Evolutionary conservation across 2,329 filamentous ascomycete genomes (phyloP), one percentile per base, ranked within the genome.

Genomic region (Talaromyces sp.): DNA sequence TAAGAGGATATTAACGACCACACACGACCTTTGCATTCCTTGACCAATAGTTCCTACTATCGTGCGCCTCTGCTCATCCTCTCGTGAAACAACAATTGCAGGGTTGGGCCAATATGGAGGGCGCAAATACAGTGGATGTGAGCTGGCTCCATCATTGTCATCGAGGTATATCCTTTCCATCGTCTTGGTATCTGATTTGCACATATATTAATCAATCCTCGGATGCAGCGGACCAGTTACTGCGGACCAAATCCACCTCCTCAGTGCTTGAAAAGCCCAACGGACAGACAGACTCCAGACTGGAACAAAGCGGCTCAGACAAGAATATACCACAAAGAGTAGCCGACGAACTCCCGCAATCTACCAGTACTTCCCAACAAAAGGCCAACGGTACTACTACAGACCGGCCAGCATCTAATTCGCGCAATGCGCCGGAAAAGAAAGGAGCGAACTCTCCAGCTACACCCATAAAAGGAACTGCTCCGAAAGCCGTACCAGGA

Each of bases 121-220:
- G 88, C 66, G 84, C 89, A 64, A 86, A 91, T 72, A 87, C 87
- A 64, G 84, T 95, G 69, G 91, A 96, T 75, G 90, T 95, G 69
- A 91, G 88, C 75, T 96, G 91, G 91, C 88, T 95, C 79, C 89
- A 94, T 75, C 88, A 89, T 70, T 84, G 87, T 66, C 85, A 86
- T 63, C 91, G 89, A 87, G 90, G 91, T 89, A 80, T 75, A 81
- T 75, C 36, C 15, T 21, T 39, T 19, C 28, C 6, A n/a, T 22
- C 21, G 10, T 25, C 8, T n/a, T 0, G 40, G 5, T 36, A 37
- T 33, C 10, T 17, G 5, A 50, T 50, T 35, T 39, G n/a, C 2
- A 5, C n/a, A 21, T 28, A 19, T 39, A 39, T 7, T 39, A n/a
- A 52, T 28, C 9, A 13, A 17, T 25, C 19, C 9, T 8, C 22